phyloP scores from a whole-genome alignment of 805 yeast genomes.

The Myxozyma neglecta region DNA sequence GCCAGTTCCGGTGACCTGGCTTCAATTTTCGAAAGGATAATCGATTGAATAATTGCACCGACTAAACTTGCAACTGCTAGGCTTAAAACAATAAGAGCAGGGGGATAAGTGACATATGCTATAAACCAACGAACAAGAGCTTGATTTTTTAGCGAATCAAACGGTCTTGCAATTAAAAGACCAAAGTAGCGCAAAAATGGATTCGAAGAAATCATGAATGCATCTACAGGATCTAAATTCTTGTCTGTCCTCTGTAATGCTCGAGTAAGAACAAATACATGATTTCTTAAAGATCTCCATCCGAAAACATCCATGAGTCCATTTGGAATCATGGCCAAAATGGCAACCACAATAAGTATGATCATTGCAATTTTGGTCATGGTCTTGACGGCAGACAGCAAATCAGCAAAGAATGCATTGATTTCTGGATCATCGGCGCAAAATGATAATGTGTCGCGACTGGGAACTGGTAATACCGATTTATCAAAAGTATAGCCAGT shows the following conservation, averaged over 20 bases:
- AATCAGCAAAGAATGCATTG: conserved; percentile 42
- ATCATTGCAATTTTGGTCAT: conserved; percentile 45
- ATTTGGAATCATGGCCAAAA: conserved; percentile 47
- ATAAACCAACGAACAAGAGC: conserved; percentile 47
- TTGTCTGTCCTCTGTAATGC: conserved; percentile 27
- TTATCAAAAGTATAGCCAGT: conserved; percentile 37
- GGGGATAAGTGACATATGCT: conserved; percentile 53
- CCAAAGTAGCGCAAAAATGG: conserved; percentile 24
- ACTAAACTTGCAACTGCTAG: conserved; percentile 60
- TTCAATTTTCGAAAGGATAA: conserved; percentile 45
- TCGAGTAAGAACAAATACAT: conserved; percentile 36
- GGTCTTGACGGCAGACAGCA: conserved; percentile 41
- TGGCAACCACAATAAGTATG: conserved; percentile 45
- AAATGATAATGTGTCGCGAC: conserved; percentile 39
- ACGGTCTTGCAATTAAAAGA: conserved; percentile 25
- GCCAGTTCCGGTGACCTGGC: conserved; percentile 22
- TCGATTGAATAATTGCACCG: conserved; percentile 55
- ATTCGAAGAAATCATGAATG: conserved; percentile 27
- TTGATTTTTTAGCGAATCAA: not conserved
- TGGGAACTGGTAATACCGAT: conserved; percentile 48
- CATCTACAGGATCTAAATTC: conserved; percentile 30
- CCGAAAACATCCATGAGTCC: conserved; percentile 48
- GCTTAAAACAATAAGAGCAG: conserved; percentile 52
- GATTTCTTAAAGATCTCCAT: conserved; percentile 50
- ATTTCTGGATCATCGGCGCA: conserved; percentile 44